Evolutionary conservation across 371 early-diverging fungal species (phyloP), one percentile per base, ranked within the genome.

Genomic region (Massospora cicadina): DNA sequence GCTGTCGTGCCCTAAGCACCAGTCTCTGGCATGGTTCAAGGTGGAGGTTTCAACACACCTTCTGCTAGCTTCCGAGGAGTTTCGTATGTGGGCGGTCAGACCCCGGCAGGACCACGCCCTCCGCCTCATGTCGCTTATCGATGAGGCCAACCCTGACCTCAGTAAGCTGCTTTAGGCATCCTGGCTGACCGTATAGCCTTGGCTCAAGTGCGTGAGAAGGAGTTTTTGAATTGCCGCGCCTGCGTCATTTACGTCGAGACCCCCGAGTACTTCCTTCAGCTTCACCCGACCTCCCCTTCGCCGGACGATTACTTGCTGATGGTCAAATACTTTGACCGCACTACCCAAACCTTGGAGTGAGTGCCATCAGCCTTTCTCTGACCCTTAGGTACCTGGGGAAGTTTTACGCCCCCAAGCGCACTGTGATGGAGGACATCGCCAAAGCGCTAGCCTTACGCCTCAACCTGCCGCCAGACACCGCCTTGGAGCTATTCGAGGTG

Each of bases 261-360:
- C 5, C n/a, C 17, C 21, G 43, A 62, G 10, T 13, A n/a, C 12
- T 13, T 33, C 21, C 32, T 32, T 21, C 71, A 0, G 7, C n/a
- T 27, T 1, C 7, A 33, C 21, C 26, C 54, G 58, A 43, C 64
- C 61, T 23, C 68, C 71, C 3, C 54, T 71, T n/a, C n/a, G 53
- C 70, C 68, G 60, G 69, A 73, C 10, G 77, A 75, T 57, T 68
- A 68, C 63, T 77, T 23, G 21, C 72, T 85, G 71, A 68, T 93
- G 23, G 92, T 88, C 43, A 94, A 94, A 74, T 91, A 86, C 72
- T 94, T 84, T 72, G 88, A 94, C 65, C 83, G 87, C 0, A 68
- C 72, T 26, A 70, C 75, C 30, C 76, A 77, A 33, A 77, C 68
- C 29, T 72, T 94, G 64, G 75, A 78, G 83, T 85, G 77, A 68